Evolutionary conservation across 2,329 filamentous ascomycete genomes (phyloP).

Genomic region (Ophiocordyceps camponoti-leonardi): DNA sequence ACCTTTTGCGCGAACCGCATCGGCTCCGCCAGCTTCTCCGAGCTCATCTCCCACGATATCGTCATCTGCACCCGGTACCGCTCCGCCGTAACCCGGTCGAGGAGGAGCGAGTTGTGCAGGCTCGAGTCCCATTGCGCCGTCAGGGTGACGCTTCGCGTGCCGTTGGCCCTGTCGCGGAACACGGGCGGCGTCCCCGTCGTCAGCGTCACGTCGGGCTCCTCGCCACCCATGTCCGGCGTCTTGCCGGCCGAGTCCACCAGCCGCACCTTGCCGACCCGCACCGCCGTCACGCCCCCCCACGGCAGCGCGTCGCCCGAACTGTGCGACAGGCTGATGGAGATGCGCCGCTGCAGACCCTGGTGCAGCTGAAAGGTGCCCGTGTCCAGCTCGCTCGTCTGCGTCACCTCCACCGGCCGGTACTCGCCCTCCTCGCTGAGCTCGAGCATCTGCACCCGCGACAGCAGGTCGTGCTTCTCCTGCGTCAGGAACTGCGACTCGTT

Average conservation of each 20-base stretch:
- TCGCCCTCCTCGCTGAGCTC: slow-evolving; percentile 84
- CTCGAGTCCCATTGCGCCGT: slow-evolving; percentile 96
- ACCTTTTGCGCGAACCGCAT: slow-evolving; percentile 76
- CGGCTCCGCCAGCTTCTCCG: slow-evolving; percentile 67
- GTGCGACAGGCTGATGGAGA: slow-evolving; percentile 78
- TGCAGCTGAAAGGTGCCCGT: slow-evolving; percentile 87
- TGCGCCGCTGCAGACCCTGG: slow-evolving; percentile 78
- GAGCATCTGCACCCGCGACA: slow-evolving; percentile 73
- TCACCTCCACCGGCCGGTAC: slow-evolving; percentile 83
- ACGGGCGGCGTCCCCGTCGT: slow-evolving; percentile 63
- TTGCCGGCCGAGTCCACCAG: slow-evolving; percentile 76
- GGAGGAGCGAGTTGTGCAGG: slow-evolving; percentile 72
- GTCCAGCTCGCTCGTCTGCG: slow-evolving; percentile 71
- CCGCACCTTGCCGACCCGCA: slow-evolving; percentile 67
- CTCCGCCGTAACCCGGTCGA: slow-evolving; percentile 88
- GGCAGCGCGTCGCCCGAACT: slow-evolving; percentile 76
- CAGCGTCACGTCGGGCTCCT: slow-evolving; percentile 57
- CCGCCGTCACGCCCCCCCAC: slow-evolving; percentile 66
- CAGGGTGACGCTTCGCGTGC: slow-evolving; percentile 71
- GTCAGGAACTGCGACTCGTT: slow-evolving; percentile 85
- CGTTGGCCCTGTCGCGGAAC: slow-evolving; percentile 75
- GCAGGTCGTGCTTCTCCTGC: slow-evolving; percentile 86
- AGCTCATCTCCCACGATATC: slow-evolving; percentile 71
- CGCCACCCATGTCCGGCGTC: slow-evolving; percentile 58
- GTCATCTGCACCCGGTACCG: slow-evolving; percentile 83